Conservation (phyloP, 768 basidiomycete species). For the Russula earlei region DNA sequence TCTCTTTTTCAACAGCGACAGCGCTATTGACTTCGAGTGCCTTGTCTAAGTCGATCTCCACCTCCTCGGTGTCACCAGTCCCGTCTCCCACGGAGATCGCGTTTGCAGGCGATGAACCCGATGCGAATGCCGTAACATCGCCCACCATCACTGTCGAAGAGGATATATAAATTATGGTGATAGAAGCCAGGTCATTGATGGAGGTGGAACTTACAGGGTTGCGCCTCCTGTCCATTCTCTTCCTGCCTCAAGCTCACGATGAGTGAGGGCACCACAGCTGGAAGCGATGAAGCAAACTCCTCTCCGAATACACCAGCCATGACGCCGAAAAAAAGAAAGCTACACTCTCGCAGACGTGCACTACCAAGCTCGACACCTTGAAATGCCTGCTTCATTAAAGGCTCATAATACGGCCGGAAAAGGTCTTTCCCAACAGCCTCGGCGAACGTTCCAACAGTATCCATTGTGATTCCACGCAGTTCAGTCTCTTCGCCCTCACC, state of each 20-base stretch:
- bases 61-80: conserved; percentile 47
- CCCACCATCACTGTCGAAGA: conserved; percentile 37
- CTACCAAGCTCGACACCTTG: conserved; percentile 80
- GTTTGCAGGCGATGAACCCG: conserved; percentile 63
- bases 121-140: conserved; percentile 56
- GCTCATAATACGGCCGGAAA: conserved; percentile 93
- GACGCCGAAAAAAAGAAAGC: conserved; percentile 96
- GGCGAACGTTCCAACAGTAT: conserved; percentile 96
- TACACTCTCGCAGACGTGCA: conserved; percentile 84
- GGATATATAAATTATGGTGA: background rate
- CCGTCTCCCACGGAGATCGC: conserved; percentile 58
- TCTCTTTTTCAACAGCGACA: conserved; percentile 98
- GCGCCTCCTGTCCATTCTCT: conserved; percentile 63
- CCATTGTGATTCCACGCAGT: conserved; percentile 94
- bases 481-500: conserved; percentile 89
- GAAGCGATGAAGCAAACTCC: conserved; percentile 84
- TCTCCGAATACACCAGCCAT: conserved; percentile 96
- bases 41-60: conserved; percentile 74
- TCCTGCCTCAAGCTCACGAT: conserved; percentile 72
- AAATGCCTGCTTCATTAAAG: conserved; percentile 94
- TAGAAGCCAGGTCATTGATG: background rate
- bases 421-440: conserved; percentile 92
- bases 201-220: conserved; percentile 1
- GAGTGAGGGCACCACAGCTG: conserved; percentile 78
- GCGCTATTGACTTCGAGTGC: conserved; percentile 90